Conservation (phyloP, 2,329 filamentous ascomycete species). For the Xylaria sp. region DNA sequence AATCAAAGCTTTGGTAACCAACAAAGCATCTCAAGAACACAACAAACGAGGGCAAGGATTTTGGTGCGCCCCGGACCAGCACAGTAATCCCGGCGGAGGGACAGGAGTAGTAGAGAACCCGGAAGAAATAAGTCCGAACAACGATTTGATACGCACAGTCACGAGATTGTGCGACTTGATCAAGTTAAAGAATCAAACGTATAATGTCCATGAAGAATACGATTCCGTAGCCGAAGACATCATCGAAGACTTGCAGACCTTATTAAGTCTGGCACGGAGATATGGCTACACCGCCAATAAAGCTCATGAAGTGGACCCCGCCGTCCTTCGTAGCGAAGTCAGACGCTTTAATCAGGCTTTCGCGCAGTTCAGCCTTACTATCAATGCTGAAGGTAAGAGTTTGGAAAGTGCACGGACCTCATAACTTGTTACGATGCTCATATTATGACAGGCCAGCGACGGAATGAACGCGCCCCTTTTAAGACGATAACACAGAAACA, state of each 20-base stretch:
- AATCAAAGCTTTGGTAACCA: not conserved
- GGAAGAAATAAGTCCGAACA: not conserved
- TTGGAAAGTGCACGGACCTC: not conserved
- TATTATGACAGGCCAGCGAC: not conserved
- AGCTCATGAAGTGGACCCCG: not conserved
- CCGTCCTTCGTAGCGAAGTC: not conserved
- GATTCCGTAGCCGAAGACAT: slow-evolving; percentile 2
- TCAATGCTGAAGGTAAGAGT: slow-evolving; percentile 4
- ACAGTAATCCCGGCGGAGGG: not conserved
- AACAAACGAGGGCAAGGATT: not conserved
- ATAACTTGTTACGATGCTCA: not conserved
- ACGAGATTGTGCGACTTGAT: not conserved
- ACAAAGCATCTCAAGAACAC: not conserved
- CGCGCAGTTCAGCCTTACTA: not conserved
- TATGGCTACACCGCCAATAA: not conserved
- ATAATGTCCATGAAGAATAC: not conserved
- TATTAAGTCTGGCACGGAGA: not conserved
- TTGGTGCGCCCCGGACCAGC: too few species aligned
- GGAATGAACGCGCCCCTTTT: not conserved
- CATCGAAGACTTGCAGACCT: slow-evolving; percentile 7
- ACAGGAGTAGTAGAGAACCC: not conserved
- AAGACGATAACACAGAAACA: not conserved
- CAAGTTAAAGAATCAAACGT: not conserved
- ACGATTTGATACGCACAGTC: not conserved
- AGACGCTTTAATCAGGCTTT: slow-evolving; percentile 14